These are phyloP conservation scores for Neurospora hispaniola DNA, from an alignment of 495 filamentous ascomycete species.

Conservation along the genomic window DNA sequence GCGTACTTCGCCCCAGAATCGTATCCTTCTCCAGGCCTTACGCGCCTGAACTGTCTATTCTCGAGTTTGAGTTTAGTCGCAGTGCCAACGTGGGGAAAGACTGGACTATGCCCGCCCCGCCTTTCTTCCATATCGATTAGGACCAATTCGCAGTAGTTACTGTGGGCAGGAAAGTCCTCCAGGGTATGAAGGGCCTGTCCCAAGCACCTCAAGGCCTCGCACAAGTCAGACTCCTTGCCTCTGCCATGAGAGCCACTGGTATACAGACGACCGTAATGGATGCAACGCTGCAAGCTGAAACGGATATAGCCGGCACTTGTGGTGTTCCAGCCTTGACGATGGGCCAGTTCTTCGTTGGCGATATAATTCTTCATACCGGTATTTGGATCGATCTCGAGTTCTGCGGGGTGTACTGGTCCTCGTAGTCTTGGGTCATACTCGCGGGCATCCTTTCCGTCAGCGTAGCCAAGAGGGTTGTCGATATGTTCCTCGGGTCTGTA, in stretches of 20 bases:
- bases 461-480: constrained; percentile 82
- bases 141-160: constrained; percentile 84
- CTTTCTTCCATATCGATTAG: constrained; percentile 48
- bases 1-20: constrained; percentile 47
- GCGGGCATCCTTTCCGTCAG: constrained; percentile 77
- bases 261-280: constrained; percentile 84
- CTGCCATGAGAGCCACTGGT: constrained; percentile 52
- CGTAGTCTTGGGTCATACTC: constrained; percentile 76
- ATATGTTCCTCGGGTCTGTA: constrained; percentile 97
- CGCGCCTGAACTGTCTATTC: not conserved
- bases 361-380: constrained; percentile 99
- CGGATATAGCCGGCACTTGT: constrained; percentile 87
- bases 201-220: constrained; percentile 73
- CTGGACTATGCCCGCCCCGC: constrained; percentile 49
- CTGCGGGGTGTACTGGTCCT: constrained; percentile 57
- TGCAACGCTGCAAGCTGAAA: constrained; percentile 69
- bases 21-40: constrained; percentile 9
- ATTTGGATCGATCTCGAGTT: constrained; percentile 70
- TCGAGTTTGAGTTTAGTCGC: constrained; percentile 57
- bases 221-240: constrained; percentile 77
- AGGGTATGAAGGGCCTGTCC: constrained; percentile 89
- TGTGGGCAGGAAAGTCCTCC: constrained; percentile 93
- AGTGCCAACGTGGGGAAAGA: constrained; percentile 80
- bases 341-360: constrained; percentile 53
- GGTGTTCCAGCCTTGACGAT: constrained; percentile 48